These are phyloP conservation scores for Microcyclospora tardicrescens DNA, from an alignment of 2,329 filamentous ascomycete genomes.

Conservation along the genomic window DNA sequence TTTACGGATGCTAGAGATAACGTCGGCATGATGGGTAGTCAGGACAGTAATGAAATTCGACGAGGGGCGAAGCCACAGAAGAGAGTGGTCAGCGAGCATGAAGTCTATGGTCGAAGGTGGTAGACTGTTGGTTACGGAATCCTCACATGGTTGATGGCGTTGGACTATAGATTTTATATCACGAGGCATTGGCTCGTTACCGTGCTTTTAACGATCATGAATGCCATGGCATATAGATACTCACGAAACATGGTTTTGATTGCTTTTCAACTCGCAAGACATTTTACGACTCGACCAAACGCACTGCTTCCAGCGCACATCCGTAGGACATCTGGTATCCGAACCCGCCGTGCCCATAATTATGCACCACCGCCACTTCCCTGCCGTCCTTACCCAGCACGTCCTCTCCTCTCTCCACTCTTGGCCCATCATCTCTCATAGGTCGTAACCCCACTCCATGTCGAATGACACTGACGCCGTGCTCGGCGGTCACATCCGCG, in stretches of 20 bases:
- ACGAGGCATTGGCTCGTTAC: too few relatives aligned
- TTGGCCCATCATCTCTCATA: slow-evolving; percentile 53
- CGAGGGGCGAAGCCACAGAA: neutral
- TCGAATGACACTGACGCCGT: slow-evolving; percentile 50
- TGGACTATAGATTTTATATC: too few relatives aligned
- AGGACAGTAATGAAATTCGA: neutral
- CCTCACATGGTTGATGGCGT: neutral
- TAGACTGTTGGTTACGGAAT: slow-evolving; percentile 3
- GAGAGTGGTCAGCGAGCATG: slow-evolving; percentile 1
- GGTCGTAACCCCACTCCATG: slow-evolving; percentile 70
- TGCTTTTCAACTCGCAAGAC: too few relatives aligned
- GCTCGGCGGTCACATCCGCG: slow-evolving; percentile 51
- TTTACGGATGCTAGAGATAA: neutral
- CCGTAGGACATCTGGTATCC: slow-evolving; percentile 49
- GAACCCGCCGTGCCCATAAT: slow-evolving; percentile 68
- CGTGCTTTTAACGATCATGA: too few relatives aligned
- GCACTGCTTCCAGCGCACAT: slow-evolving; percentile 28
- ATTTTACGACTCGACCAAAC: slow-evolving; percentile 19
- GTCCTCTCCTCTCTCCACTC: slow-evolving; percentile 55
- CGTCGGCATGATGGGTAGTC: neutral
- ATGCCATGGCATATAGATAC: too few relatives aligned
- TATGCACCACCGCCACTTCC: slow-evolving; percentile 54
- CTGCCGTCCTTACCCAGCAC: slow-evolving; percentile 37
- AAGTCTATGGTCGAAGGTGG: neutral
- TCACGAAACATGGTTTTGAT: too few relatives aligned